Percentiles rank a stretch among this genome's conserved stretches.
These are phyloP conservation scores for Cryptococcus sp. DNA, from an alignment of 1,284 basidiomycete species.

Conservation along the genomic window DNA sequence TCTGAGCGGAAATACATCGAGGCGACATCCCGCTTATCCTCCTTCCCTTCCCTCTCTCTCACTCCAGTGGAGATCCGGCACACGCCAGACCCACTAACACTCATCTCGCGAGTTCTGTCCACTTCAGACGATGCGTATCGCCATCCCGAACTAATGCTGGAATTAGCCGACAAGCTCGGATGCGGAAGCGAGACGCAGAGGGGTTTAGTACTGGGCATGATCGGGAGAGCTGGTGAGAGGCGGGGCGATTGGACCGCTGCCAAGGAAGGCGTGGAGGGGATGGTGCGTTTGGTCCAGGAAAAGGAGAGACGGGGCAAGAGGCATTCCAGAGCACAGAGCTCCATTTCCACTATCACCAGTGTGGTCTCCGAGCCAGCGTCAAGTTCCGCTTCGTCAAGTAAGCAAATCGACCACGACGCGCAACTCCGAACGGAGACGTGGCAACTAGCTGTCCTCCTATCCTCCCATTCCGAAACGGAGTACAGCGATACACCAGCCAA, in stretches of 20 bases:
- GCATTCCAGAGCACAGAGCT: not conserved
- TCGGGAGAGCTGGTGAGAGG: conserved; percentile 78
- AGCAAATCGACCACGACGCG: not conserved
- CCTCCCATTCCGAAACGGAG: conserved; percentile 73
- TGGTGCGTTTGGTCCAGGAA: conserved; percentile 64
- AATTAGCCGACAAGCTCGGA: conserved; percentile 83
- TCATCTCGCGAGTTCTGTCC: conserved; percentile 75
- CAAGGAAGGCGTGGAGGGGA: conserved; percentile 67
- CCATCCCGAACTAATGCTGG: conserved; percentile 84
- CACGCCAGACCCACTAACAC: conserved; percentile 73
- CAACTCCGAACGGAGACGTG: conserved; percentile 59
- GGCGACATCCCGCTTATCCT: conserved; percentile 71
- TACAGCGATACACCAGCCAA: conserved; percentile 69
- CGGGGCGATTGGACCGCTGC: conserved; percentile 74
- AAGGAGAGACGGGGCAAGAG: conserved; percentile 2
- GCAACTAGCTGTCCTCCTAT: conserved; percentile 23
- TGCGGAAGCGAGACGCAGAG: conserved; percentile 72
- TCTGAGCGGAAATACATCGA: conserved; percentile 89
- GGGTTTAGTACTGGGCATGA: conserved; percentile 81
- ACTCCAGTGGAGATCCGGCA: conserved; percentile 88
- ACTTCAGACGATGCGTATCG: conserved; percentile 81
- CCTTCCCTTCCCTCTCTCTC: conserved; percentile 72
- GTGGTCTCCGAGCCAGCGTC: too few relatives aligned
- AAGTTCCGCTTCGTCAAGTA: not conserved
- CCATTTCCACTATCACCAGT: not conserved